Evolutionary conservation across 1,139 yeast genomes (phyloP), one percentile per base, ranked within the genome.

Genomic region (Lodderomyces parapsilosis): DNA sequence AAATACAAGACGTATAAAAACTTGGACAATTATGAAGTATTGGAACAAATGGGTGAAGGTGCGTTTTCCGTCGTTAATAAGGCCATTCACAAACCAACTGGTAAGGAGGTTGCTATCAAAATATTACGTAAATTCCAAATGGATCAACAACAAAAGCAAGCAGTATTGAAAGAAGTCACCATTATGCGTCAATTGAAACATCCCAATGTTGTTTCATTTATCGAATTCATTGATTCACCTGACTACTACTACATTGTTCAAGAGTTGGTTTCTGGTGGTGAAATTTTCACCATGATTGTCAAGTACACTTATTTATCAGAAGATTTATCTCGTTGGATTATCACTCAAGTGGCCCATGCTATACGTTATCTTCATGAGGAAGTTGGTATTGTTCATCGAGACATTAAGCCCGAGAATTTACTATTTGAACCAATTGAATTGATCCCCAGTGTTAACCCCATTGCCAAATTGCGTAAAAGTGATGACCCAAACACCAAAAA

Each of bases 21-120:
- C 36, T 62, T 72, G 45, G 68, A 70, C 5, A 62, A 66, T 47
- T 88, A 86, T 56, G 69, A 70, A 39, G 73, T 82, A 24, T 63
- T 80, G 38, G 83, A 81, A 42, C 83, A 83, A 57, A 74, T 89
- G 45, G 96, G 98, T 2, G 96, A 91, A 62, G 99, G 99, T 7
- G 94, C 99, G 0, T 93, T 93, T 62, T 90, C 94, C 15, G 83
- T 86, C 39, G 96, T 89, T 2, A 82, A 83, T 60, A 85, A 85
- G 56, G 97, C 96, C 4, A 59, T 58, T 36, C 75, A 78, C 49
- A 50, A 67, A 10, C 53, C 57, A 1, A 51, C 68, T 2, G 60
- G 77, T 14, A 71, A 78, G 44, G 67, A 80, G 19, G 97, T 90
- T 17, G 97, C 97, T 1, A 66, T 79, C 48, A 79, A 79, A 56